A percentile compares a stretch with the other conserved stretches of the same genome.
Evolutionary conservation across 2,329 filamentous ascomycete species (phyloP).

Genomic region (Aureobasidium sp.): DNA sequence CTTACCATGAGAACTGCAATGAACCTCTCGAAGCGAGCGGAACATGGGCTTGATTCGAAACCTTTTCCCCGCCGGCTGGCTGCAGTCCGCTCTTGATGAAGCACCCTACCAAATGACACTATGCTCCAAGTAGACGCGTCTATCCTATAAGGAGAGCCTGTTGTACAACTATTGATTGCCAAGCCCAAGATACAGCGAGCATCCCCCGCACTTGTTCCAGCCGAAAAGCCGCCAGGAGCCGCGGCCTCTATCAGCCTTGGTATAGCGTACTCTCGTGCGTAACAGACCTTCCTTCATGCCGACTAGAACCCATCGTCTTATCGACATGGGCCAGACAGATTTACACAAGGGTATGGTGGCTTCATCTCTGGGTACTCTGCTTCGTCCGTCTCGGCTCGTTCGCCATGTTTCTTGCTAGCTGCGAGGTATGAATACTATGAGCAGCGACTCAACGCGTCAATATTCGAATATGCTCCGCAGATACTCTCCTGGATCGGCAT

Average conservation of each 20-base stretch:
- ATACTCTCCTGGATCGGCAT: background rate
- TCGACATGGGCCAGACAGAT: background rate
- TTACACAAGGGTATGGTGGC: background rate
- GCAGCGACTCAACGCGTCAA: background rate
- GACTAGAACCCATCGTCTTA: background rate
- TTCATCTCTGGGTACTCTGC: background rate
- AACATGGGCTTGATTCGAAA: background rate
- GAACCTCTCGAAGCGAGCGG: background rate
- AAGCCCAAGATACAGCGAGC: background rate
- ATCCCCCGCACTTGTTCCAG: slow-evolving; percentile 4
- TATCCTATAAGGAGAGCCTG: background rate
- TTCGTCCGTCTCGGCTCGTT: background rate
- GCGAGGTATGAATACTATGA: background rate
- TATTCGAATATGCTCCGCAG: background rate
- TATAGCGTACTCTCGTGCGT: background rate
- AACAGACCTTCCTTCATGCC: background rate
- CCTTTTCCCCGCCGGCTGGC: background rate
- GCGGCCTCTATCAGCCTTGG: background rate
- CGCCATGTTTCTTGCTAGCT: background rate
- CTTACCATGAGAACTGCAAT: background rate
- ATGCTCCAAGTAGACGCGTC: background rate
- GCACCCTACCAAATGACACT: background rate
- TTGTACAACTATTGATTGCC: background rate
- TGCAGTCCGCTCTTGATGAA: background rate
- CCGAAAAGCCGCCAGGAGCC: background rate